A percentile compares a stretch with the other conserved stretches of the same genome.
These are phyloP conservation scores for Coemansia sp. DNA, from an alignment of 192 early-diverging fungal species.

Conservation along the genomic window DNA sequence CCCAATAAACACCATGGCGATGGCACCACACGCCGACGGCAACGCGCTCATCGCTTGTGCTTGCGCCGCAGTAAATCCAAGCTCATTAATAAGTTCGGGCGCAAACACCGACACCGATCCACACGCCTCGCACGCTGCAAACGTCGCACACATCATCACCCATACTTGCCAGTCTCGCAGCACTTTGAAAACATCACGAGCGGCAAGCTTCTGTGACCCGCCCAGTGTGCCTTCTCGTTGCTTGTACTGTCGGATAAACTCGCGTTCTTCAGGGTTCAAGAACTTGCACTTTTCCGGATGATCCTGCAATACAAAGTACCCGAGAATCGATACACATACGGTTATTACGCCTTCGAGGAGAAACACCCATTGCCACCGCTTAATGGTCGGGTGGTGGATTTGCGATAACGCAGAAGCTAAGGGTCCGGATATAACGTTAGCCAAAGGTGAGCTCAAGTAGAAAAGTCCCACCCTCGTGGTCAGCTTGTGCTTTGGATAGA, in stretches of 20 bases:
- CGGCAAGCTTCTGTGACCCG: constrained; percentile 29
- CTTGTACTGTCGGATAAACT: constrained; percentile 40
- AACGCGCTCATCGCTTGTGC: constrained; percentile 48
- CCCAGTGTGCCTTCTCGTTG: constrained; percentile 36
- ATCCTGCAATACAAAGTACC: constrained; percentile 43
- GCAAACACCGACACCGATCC: constrained; percentile 36
- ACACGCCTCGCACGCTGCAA: constrained; percentile 27
- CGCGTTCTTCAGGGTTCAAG: constrained; percentile 31
- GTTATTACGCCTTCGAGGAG: constrained; percentile 48
- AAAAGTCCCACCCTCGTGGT: constrained; percentile 35
- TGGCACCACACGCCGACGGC: constrained; percentile 32
- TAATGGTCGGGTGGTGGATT: constrained; percentile 40
- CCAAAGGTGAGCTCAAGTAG: constrained; percentile 42
- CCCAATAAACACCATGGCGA: constrained; percentile 29
- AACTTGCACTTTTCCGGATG: constrained; percentile 49
- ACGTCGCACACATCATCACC: constrained; percentile 33
- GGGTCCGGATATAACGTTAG: constrained; percentile 44
- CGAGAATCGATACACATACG: constrained; percentile 25
- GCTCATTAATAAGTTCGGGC: constrained; percentile 46
- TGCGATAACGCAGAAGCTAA: constrained; percentile 47
- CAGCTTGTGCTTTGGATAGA: constrained; percentile 33
- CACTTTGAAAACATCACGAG: constrained; percentile 11
- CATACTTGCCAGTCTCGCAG: constrained; percentile 49
- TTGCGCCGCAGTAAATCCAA: constrained; percentile 37
- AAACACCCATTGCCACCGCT: constrained; percentile 56